phyloP scores from a whole-genome alignment of 1,139 yeast species.

The Zygoascus meyerae region DNA sequence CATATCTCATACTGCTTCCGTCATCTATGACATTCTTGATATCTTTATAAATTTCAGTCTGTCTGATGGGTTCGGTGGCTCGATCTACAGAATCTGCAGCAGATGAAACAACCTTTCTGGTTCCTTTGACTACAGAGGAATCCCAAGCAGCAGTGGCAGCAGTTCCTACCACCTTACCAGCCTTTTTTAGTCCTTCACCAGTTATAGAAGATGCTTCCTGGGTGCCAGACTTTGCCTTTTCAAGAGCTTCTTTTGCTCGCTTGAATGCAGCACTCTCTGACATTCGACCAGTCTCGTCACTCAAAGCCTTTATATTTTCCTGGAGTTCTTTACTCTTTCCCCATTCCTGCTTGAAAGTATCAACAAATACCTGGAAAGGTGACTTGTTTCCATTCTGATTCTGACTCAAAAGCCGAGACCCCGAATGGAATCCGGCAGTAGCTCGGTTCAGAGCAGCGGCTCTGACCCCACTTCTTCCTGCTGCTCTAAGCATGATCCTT shows the following conservation, averaged over 20 bases:
- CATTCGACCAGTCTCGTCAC: slow-evolving; percentile 92
- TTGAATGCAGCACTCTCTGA: slow-evolving; percentile 93
- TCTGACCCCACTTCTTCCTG: neutral
- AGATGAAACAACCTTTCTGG: slow-evolving; percentile 70
- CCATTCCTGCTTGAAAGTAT: slow-evolving; percentile 88
- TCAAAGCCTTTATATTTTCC: slow-evolving; percentile 87
- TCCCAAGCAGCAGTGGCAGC: slow-evolving; percentile 96
- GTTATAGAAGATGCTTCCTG: slow-evolving; percentile 54
- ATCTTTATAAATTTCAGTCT: slow-evolving; percentile 85
- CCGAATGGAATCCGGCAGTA: neutral
- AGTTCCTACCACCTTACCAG: slow-evolving; percentile 91
- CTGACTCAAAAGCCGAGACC: neutral
- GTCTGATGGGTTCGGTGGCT: slow-evolving; percentile 89
- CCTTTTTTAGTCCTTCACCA: slow-evolving; percentile 75
- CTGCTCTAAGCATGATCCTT: slow-evolving; percentile 6
- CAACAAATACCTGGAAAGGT: slow-evolving; percentile 88
- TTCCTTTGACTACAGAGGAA: slow-evolving; percentile 83
- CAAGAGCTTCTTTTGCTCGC: slow-evolving; percentile 89
- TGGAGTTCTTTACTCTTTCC: slow-evolving; percentile 85
- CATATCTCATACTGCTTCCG: slow-evolving; percentile 82
- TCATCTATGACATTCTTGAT: slow-evolving; percentile 87
- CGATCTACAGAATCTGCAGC: slow-evolving; percentile 75
- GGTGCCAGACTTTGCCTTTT: slow-evolving; percentile 53
- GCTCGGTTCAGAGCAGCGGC: too few relatives aligned
- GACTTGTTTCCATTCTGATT: slow-evolving; percentile 41